Evolutionary conservation across 495 filamentous ascomycete species (phyloP), one percentile per base, ranked within the genome.

Genomic region (Tuber aestivum): DNA sequence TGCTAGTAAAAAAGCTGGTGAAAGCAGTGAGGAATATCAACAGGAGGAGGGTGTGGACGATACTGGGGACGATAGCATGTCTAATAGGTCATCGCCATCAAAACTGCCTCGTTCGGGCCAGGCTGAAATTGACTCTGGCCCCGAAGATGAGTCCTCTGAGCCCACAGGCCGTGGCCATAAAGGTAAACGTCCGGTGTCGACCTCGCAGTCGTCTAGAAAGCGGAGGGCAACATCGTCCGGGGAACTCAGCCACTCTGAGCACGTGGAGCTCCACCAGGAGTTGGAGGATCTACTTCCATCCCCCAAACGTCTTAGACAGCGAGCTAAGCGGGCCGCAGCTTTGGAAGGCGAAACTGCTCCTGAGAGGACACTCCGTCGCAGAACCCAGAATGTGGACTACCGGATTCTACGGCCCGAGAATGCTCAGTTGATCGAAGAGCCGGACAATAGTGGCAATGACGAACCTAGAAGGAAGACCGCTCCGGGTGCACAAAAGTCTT

Each of bases 231-330:
- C 76, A 35, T 85, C 85, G 38, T 85, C 84, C 1, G 94, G 91
- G 56, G 91, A 91, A 69, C 93, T 93, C 75, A 86, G 84, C 80
- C 86, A 84, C 79, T 91, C 94, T 38, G 95, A 97, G 84, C 86
- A 84, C 80, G 90, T 94, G 50, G 95, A 97, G 83, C 86, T 97
- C 16, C 90, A 89, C 27, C 92, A 95, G 83, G 90, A 95, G 79
- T 86, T 94, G 27, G 85, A 91, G 75, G 91, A 93, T 48, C 86
- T 93, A n/a, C 84, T 87, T 69, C 86, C 87, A 61, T 85, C 85
- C 41, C 87, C 89, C 32, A 86, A 87, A 72, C 85, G 86, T 42
- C 88, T 89, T 41, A 83, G 85, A 70, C 84, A 86, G 38, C 77
- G 78, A 35, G 40, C 85, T 87, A 41, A 88, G 87, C 69, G 87